Base-by-base conservation (phyloP, 768 basidiomycete species). In the Chlorophyllum brunneum region DNA sequence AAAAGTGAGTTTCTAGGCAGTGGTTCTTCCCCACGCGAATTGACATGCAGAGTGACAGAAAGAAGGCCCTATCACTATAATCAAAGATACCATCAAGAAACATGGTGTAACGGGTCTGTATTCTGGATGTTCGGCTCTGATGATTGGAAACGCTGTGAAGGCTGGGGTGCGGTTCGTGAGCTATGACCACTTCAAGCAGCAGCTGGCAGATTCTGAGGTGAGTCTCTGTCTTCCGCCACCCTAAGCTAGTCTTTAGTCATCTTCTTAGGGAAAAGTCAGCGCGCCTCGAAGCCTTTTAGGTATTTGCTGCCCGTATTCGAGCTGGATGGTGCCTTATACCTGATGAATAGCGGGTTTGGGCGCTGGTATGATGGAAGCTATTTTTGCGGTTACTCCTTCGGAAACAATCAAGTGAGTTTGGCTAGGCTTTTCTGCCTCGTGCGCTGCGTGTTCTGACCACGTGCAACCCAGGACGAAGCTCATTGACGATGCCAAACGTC, bases 131-230 rank as follows among this genome's bases (percentile, higher is more conserved):
- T 81, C 79, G 16, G 95, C 97, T 0, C 78, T 98, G 13, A 81
- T 98, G 4, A 75, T 93, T 11, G 97, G 95, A 10, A 98, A 98
- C 66, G 80, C 95, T 0, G 65, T 82, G 59, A 99, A 99, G 73
- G 97, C 97, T 1, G 97, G 95, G 3, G 95, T 99, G 31, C 79
- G 97, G 37, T 99, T 99, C 67, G 80, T 97, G 51, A 88, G 85
- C 59, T 99, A 99, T 69, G 95, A 98, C 65, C 78, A 86, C 64
- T 95, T 94, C 74, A 98, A 98, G 71, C 70, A 74, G 24, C 67
- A 84, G 61, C 66, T 99, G 39, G 89, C 88, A 38, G 93, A 98
- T 67, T 62, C 82, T 5, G 77, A 98, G 75, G 95, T 93, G 61
- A 61, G 77, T 63, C 8, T 29, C 20, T 6, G 15, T 22, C 18